Evolutionary conservation across 495 filamentous ascomycete genomes (phyloP).

Genomic region (Letharia columbiana): DNA sequence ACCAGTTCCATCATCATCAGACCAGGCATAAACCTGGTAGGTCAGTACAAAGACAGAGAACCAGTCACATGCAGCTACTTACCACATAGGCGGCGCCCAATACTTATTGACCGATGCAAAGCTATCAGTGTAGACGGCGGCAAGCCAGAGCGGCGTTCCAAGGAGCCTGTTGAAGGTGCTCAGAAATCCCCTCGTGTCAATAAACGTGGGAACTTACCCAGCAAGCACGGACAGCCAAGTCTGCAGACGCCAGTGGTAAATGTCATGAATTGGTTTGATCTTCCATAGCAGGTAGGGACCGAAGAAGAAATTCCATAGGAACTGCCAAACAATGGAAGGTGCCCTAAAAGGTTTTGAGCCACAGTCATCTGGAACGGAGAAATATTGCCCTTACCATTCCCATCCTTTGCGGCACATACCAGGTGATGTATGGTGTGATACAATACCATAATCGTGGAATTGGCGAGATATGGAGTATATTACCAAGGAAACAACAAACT

Average conservation of each 20-base stretch:
- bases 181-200: background rate
- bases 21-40: slow-evolving; percentile 44
- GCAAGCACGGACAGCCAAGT: slow-evolving; percentile 52
- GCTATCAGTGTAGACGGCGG: slow-evolving; percentile 48
- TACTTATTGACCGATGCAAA: slow-evolving; percentile 48
- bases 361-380: background rate
- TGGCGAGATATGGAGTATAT: slow-evolving; percentile 59
- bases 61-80: slow-evolving; percentile 22
- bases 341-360: slow-evolving; percentile 31
- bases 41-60: background rate
- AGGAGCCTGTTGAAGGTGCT: slow-evolving; percentile 39
- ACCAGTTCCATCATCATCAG: slow-evolving; percentile 46
- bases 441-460: slow-evolving; percentile 52
- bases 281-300: slow-evolving; percentile 41
- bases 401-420: slow-evolving; percentile 43
- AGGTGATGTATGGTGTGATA: slow-evolving; percentile 41
- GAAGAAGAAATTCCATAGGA: slow-evolving; percentile 54
- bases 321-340: slow-evolving; percentile 55
- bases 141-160: slow-evolving; percentile 59
- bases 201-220: slow-evolving; percentile 30
- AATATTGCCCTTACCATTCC: slow-evolving; percentile 48
- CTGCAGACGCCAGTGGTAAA: slow-evolving; percentile 59
- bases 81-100: slow-evolving; percentile 52
- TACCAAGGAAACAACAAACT: slow-evolving; percentile 51
- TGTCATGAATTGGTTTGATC: slow-evolving; percentile 49